Conservation (phyloP, 1,284 basidiomycete genomes). For the Cryptococcus sp. region DNA sequence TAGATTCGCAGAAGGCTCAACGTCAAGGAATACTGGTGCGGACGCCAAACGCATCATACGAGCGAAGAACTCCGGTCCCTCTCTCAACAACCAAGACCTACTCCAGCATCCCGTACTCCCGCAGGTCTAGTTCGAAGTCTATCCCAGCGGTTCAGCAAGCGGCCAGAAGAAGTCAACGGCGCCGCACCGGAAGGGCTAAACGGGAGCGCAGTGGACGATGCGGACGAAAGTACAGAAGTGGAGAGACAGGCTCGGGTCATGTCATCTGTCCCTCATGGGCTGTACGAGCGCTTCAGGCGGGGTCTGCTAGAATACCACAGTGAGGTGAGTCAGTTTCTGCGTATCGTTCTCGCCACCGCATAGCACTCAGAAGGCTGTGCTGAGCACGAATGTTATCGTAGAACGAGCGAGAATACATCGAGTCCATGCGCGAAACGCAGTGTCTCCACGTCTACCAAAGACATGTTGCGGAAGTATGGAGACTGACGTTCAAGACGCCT, state of each 20-base stretch:
- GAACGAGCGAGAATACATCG: constrained; percentile 49
- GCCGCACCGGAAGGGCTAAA: not conserved
- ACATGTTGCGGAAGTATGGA: constrained; percentile 51
- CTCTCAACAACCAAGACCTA: constrained; percentile 3
- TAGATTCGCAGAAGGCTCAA: constrained; percentile 36
- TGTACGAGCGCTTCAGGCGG: constrained; percentile 47
- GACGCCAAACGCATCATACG: constrained; percentile 28
- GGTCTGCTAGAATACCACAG: constrained; percentile 49
- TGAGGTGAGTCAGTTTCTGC: constrained; percentile 26
- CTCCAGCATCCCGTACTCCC: not conserved
- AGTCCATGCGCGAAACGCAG: constrained; percentile 44
- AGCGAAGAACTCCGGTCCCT: constrained; percentile 9
- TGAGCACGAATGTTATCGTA: not conserved
- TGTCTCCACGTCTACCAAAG: constrained; percentile 46
- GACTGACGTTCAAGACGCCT: constrained; percentile 50
- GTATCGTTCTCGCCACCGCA: not conserved
- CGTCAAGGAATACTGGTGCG: constrained; percentile 44
- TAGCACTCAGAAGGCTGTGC: not conserved
- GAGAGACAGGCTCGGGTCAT: constrained; percentile 35
- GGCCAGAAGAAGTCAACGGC: constrained; percentile 8
- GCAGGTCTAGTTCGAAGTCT: constrained; percentile 11
- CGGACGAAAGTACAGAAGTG: constrained; percentile 16
- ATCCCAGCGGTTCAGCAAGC: constrained; percentile 4
- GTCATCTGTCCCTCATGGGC: constrained; percentile 25
- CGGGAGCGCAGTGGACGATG: constrained; percentile 14